These are phyloP conservation scores for Ambrosia artemisiifolia DNA, from an alignment of 129 eudicot genomes.

Conservation along the genomic window DNA sequence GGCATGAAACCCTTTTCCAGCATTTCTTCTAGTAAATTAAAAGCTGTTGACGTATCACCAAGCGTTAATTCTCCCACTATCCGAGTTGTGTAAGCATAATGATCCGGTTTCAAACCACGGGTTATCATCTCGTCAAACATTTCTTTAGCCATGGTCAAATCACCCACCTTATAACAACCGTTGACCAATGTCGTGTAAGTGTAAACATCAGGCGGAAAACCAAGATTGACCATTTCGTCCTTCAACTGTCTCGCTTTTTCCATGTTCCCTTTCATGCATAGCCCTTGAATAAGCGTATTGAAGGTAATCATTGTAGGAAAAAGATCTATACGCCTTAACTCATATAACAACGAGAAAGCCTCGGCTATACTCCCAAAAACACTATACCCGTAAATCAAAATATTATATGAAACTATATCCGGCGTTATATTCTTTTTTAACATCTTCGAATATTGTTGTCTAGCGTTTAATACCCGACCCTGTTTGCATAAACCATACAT, in stretches of 20 bases:
- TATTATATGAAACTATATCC: constrained; percentile 56
- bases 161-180: constrained; percentile 47
- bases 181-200: constrained; percentile 58
- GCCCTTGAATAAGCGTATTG: constrained; percentile 58
- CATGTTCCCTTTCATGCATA: constrained; percentile 44
- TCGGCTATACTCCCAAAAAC: constrained; percentile 43
- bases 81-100: constrained; percentile 44
- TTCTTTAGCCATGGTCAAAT: constrained; percentile 45
- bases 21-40: constrained; percentile 50
- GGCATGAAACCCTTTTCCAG: constrained; percentile 39
- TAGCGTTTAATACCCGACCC: constrained; percentile 45
- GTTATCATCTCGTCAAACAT: constrained; percentile 54
- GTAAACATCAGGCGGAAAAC: constrained; percentile 53
- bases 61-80: constrained; percentile 50
- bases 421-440: constrained; percentile 44
- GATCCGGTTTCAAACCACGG: constrained; percentile 60
- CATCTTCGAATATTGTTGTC: constrained; percentile 49
- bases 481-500: constrained; percentile 63
- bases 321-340: constrained; percentile 39
- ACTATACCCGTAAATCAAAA: constrained; percentile 62
- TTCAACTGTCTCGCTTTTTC: constrained; percentile 44
- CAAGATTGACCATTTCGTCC: constrained; percentile 47
- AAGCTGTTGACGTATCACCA: constrained; percentile 33
- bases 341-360: constrained; percentile 51
- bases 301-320: constrained; percentile 50